phyloP scores from a whole-genome alignment of 495 filamentous ascomycete genomes.

The Tetracladium setigerum region DNA sequence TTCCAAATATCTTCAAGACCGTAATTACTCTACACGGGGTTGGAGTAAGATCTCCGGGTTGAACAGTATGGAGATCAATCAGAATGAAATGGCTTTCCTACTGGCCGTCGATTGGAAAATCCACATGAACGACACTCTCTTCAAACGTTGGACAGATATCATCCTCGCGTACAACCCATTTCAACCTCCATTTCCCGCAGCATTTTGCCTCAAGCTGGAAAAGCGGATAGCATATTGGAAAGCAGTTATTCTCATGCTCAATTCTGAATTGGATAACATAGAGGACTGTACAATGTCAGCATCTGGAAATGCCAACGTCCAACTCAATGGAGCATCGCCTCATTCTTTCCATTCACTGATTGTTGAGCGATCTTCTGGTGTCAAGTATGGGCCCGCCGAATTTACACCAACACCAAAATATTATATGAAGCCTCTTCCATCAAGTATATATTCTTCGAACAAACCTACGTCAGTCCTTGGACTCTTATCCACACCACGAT shows the following conservation, averaged over 20 bases:
- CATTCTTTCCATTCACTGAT: constrained; percentile 21
- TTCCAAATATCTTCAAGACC: constrained; percentile 93
- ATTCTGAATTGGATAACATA: constrained; percentile 59
- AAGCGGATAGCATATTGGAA: constrained; percentile 56
- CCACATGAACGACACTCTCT: constrained; percentile 76
- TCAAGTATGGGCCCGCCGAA: constrained; percentile 25
- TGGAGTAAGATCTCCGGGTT: constrained; percentile 97
- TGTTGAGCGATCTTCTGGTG: constrained; percentile 17
- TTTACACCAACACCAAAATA: constrained; percentile 31
- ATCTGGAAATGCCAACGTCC: not conserved
- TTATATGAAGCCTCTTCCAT: constrained; percentile 49
- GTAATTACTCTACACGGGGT: constrained; percentile 88
- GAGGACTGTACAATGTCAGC: constrained; percentile 27
- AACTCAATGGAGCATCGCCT: not conserved
- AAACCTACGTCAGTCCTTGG: constrained; percentile 41
- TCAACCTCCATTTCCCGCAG: constrained; percentile 45
- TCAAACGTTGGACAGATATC: constrained; percentile 83
- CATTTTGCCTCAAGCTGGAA: constrained; percentile 23
- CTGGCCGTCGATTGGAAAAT: constrained; percentile 84
- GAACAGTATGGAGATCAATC: constrained; percentile 81
- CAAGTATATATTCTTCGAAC: constrained; percentile 41
- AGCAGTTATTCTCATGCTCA: constrained; percentile 60
- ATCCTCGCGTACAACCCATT: constrained; percentile 71
- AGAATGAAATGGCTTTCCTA: constrained; percentile 87
- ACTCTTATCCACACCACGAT: constrained; percentile 64